These are phyloP conservation scores for Globisporangium cederbergense DNA, from an alignment of 352 stramenopile genomes.

Conservation along the genomic window DNA sequence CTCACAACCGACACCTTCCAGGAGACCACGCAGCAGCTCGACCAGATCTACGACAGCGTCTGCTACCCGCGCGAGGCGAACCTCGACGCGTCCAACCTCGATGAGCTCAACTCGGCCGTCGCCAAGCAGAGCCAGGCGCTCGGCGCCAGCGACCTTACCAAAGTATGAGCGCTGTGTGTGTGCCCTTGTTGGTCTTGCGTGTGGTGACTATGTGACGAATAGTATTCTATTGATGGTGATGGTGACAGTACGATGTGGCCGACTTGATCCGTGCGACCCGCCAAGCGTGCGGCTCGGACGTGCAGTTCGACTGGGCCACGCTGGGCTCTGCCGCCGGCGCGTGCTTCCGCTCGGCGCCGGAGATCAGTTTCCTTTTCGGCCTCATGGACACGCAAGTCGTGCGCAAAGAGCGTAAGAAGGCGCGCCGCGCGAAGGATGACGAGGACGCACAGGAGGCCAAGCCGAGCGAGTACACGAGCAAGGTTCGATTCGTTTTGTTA, in stretches of 20 bases:
- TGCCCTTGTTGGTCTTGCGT: background rate
- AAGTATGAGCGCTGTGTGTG: conserved; percentile 24
- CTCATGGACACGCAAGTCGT: conserved; percentile 77
- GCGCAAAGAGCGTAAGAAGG: conserved; percentile 60
- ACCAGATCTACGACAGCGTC: conserved; percentile 76
- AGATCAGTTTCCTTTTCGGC: conserved; percentile 76
- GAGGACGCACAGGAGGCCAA: conserved; percentile 47
- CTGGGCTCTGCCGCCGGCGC: conserved; percentile 55
- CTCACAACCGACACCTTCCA: conserved; percentile 59
- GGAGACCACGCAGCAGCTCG: conserved; percentile 53
- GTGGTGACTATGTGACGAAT: background rate
- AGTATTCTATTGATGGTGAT: background rate
- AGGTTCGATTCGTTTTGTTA: conserved; percentile 26
- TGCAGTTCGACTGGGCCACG: conserved; percentile 64
- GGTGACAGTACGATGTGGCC: conserved; percentile 46
- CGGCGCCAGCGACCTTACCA: conserved; percentile 69
- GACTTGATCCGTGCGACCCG: conserved; percentile 59
- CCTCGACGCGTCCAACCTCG: conserved; percentile 75
- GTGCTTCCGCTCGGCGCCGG: conserved; percentile 68
- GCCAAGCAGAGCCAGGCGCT: conserved; percentile 71
- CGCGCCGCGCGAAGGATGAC: conserved; percentile 42
- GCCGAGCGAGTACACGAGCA: conserved; percentile 75
- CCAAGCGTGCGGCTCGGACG: conserved; percentile 38
- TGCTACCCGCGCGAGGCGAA: conserved; percentile 82
- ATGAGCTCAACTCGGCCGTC: conserved; percentile 77